A percentile compares a stretch with the other conserved stretches of the same genome.
These are phyloP conservation scores for Russula griseocarnosa DNA, from an alignment of 768 basidiomycete species.

Conservation along the genomic window DNA sequence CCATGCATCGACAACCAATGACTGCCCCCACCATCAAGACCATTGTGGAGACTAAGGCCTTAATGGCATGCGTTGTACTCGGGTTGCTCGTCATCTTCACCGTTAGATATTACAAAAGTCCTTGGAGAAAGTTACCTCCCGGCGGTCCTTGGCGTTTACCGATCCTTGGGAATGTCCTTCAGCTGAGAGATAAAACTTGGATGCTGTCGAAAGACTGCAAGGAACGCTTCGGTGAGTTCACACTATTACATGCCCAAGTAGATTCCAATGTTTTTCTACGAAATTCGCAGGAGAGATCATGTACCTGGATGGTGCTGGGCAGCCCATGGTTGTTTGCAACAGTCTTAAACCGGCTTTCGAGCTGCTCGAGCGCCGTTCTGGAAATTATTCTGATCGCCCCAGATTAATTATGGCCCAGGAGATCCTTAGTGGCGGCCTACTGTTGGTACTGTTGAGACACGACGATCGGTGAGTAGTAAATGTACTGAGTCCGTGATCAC, in stretches of 20 bases:
- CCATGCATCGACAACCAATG: too few species aligned
- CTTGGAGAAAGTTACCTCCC: slow-evolving; percentile 11
- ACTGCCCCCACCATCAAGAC: too few species aligned
- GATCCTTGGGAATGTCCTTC: slow-evolving; percentile 11
- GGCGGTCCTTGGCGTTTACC: too few species aligned
- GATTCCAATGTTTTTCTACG: neutral
- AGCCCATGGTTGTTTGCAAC: slow-evolving; percentile 23
- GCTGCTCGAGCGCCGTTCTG: slow-evolving; percentile 32
- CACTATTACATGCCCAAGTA: too few species aligned
- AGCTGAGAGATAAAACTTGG: slow-evolving; percentile 2
- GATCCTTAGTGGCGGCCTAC: slow-evolving; percentile 11
- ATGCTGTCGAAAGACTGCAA: slow-evolving; percentile 6
- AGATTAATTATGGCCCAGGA: slow-evolving; percentile 17
- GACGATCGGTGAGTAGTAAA: slow-evolving; percentile 5
- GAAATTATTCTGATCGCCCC: slow-evolving; percentile 33
- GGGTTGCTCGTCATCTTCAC: neutral
- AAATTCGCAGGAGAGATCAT: slow-evolving; percentile 24
- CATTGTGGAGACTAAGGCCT: neutral
- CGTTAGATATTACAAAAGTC: neutral
- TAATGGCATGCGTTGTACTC: neutral
- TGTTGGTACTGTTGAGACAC: slow-evolving; percentile 6
- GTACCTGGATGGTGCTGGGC: slow-evolving; percentile 27
- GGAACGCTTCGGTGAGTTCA: slow-evolving; percentile 4
- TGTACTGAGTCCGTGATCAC: too few species aligned
- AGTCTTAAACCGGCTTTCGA: slow-evolving; percentile 3